Evolutionary conservation across 2,329 filamentous ascomycete genomes (phyloP).

Genomic region (Sclerotinia borealis): DNA sequence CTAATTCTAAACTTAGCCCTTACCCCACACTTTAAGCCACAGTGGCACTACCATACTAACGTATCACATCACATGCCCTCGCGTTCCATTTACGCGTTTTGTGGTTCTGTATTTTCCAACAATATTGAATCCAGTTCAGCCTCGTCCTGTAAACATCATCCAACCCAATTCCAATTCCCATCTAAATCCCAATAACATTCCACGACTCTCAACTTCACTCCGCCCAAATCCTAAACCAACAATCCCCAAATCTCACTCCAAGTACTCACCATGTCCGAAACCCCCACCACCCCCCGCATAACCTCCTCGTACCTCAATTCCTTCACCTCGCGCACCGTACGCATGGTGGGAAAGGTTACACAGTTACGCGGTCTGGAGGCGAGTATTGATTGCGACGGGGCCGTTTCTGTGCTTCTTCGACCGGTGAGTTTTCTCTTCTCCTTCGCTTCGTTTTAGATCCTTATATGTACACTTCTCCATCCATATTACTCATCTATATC

Average conservation of each 20-base stretch:
- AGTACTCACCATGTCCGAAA: slow-evolving; percentile 13
- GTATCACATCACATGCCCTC: not conserved
- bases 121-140: not conserved
- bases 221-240: not conserved
- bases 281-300: slow-evolving; percentile 66
- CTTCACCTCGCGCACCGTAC: slow-evolving; percentile 70
- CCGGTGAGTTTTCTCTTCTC: slow-evolving; percentile 32
- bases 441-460: no score
- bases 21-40: not conserved
- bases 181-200: no score
- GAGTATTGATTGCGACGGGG: slow-evolving; percentile 72
- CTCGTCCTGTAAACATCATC: not conserved
- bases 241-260: not conserved
- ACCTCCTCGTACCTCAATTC: slow-evolving; percentile 71
- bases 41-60: not conserved
- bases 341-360: slow-evolving; percentile 77
- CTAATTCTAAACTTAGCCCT: not conserved
- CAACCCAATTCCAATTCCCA: no score
- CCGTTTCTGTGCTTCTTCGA: slow-evolving; percentile 68
- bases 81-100: not conserved
- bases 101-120: not conserved
- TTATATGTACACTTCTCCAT: no score
- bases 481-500: no score
- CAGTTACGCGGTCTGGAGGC: slow-evolving; percentile 77
- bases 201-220: not conserved